phyloP scores from a whole-genome alignment of 139 green algal genomes.

The Mesotaenium endlicherianum region DNA sequence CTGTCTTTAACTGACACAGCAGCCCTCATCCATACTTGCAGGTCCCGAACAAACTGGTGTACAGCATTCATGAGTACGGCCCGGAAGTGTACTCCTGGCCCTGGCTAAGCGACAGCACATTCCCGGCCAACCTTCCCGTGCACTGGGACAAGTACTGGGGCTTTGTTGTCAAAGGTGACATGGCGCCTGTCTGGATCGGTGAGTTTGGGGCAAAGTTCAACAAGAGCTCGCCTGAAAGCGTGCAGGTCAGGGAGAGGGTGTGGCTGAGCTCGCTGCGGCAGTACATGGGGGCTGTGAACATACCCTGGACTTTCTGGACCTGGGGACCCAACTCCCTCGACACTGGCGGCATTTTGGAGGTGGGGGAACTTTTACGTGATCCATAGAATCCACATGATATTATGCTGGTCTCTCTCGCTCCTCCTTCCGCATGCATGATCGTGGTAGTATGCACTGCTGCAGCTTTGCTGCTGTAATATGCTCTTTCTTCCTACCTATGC shows the following conservation, averaged over 20 bases:
- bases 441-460: too few species aligned
- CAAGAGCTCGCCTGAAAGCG: background rate
- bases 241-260: background rate
- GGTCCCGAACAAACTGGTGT: constrained; percentile 25
- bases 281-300: background rate
- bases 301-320: constrained; percentile 14
- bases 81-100: background rate
- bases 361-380: too few species aligned
- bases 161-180: constrained; percentile 1
- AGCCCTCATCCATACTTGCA: too few species aligned
- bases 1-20: too few species aligned
- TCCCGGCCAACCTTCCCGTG: background rate
- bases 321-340: constrained; percentile 29
- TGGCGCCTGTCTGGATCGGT: constrained; percentile 25
- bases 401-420: too few species aligned
- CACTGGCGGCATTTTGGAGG: constrained; percentile 25
- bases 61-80: constrained; percentile 31
- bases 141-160: constrained; percentile 21
- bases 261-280: background rate
- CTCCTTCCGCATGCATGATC: too few species aligned
- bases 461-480: too few species aligned
- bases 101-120: background rate
- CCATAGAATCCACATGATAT: too few species aligned
- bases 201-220: constrained; percentile 15
- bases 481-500: too few species aligned